These are phyloP conservation scores for Asterella californica DNA, from an alignment of 225 moss, liverwort and hornwort species.

Conservation along the genomic window DNA sequence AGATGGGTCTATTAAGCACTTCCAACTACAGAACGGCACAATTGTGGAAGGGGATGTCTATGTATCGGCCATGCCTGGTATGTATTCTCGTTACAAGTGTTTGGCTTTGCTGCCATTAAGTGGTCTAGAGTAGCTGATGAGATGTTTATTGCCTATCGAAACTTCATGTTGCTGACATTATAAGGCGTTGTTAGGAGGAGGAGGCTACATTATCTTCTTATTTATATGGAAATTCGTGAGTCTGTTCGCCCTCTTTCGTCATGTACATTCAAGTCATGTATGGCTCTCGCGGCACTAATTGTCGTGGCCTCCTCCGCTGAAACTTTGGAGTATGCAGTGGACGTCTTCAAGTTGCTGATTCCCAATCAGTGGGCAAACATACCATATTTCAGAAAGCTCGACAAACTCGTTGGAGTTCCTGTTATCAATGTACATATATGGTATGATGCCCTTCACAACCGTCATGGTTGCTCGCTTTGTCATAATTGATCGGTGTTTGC, in stretches of 20 bases:
- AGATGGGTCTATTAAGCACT: slow-evolving; percentile 83
- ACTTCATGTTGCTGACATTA: no score
- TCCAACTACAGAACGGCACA: slow-evolving; percentile 60
- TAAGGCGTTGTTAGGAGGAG: no score
- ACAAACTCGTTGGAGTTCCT: slow-evolving; percentile 95
- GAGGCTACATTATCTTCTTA: no score
- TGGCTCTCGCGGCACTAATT: background rate
- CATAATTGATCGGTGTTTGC: no score
- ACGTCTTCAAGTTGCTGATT: slow-evolving; percentile 70
- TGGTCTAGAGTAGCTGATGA: background rate
- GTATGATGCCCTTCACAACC: slow-evolving; percentile 22
- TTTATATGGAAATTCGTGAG: no score
- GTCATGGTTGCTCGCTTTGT: background rate
- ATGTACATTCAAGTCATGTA: no score
- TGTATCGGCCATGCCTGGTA: slow-evolving; percentile 98
- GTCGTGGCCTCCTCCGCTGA: background rate
- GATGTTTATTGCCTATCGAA: no score
- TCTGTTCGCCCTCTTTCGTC: no score
- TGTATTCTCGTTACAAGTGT: background rate
- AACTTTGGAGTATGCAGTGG: slow-evolving; percentile 49
- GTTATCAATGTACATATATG: slow-evolving; percentile 99
- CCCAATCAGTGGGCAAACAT: slow-evolving; percentile 78
- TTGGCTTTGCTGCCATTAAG: background rate
- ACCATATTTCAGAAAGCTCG: slow-evolving; percentile 84
- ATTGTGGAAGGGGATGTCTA: slow-evolving; percentile 89